Evolutionary conservation across 2,329 filamentous ascomycete species (phyloP).

Genomic region (Dactylonectria estremocensis): DNA sequence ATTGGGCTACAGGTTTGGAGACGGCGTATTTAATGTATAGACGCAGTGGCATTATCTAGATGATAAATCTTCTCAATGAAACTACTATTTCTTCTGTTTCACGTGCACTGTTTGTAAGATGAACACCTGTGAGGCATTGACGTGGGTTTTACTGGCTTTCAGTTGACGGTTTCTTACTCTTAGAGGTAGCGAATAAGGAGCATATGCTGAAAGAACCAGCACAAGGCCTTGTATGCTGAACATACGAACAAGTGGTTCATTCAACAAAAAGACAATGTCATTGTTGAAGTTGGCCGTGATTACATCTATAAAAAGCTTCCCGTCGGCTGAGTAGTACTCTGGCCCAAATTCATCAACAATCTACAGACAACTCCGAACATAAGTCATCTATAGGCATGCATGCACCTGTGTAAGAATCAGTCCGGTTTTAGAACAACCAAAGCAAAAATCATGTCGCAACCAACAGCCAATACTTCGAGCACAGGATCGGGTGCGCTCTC

Average conservation of each 20-base stretch:
- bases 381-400: no score
- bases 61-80: neutral
- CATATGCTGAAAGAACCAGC: neutral
- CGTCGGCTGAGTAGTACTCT: no score
- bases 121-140: neutral
- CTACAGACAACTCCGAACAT: no score
- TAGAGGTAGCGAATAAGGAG: neutral
- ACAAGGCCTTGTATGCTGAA: neutral
- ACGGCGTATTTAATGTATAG: constrained; percentile 8
- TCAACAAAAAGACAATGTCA: neutral
- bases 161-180: neutral
- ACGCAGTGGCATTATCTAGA: constrained; percentile 11
- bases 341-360: no score
- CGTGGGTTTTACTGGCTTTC: neutral
- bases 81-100: neutral
- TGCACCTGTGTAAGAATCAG: no score
- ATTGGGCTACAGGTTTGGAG: constrained; percentile 10
- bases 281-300: neutral
- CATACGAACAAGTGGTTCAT: neutral
- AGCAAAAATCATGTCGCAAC: no score
- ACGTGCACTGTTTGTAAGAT: neutral
- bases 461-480: no score
- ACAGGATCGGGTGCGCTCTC: no score
- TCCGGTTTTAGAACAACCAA: no score
- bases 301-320: neutral